Conservation (phyloP, 1,139 yeast genomes). For the Sugiyamaella neomexicana region DNA sequence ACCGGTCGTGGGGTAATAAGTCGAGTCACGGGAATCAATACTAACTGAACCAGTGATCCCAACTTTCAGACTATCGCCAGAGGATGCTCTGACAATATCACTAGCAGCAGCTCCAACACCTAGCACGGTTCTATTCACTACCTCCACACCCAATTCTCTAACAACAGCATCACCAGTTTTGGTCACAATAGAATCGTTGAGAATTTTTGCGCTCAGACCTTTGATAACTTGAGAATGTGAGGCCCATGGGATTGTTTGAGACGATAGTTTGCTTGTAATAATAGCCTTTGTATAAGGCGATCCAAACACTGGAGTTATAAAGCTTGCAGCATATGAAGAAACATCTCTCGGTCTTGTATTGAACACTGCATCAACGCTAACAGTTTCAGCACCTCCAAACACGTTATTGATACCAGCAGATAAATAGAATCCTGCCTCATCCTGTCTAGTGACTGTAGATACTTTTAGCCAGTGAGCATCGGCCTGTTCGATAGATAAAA, state of each 20-base stretch:
- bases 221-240: slow-evolving; percentile 59
- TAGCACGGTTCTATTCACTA: slow-evolving; percentile 39
- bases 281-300: slow-evolving; percentile 57
- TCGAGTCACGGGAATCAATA: slow-evolving; percentile 38
- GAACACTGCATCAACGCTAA: slow-evolving; percentile 71
- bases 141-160: slow-evolving; percentile 61
- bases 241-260: slow-evolving; percentile 68
- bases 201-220: slow-evolving; percentile 54
- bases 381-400: slow-evolving; percentile 84
- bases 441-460: slow-evolving; percentile 59
- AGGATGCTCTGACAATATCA: slow-evolving; percentile 38
- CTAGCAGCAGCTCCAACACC: slow-evolving; percentile 47
- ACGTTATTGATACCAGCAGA: slow-evolving; percentile 62
- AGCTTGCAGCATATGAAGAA: slow-evolving; percentile 66
- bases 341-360: slow-evolving; percentile 69
- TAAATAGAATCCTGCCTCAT: slow-evolving; percentile 82
- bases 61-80: slow-evolving; percentile 43
- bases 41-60: slow-evolving; percentile 37
- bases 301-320: slow-evolving; percentile 60
- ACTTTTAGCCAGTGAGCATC: slow-evolving; percentile 18
- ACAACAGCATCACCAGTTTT: slow-evolving; percentile 24
- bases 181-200: slow-evolving; percentile 29
- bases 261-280: slow-evolving; percentile 54
- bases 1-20: slow-evolving; percentile 51
- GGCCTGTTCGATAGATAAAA: slow-evolving; percentile 29